phyloP scores from a whole-genome alignment of 2,329 filamentous ascomycete species.

The Cytospora piceicola region DNA sequence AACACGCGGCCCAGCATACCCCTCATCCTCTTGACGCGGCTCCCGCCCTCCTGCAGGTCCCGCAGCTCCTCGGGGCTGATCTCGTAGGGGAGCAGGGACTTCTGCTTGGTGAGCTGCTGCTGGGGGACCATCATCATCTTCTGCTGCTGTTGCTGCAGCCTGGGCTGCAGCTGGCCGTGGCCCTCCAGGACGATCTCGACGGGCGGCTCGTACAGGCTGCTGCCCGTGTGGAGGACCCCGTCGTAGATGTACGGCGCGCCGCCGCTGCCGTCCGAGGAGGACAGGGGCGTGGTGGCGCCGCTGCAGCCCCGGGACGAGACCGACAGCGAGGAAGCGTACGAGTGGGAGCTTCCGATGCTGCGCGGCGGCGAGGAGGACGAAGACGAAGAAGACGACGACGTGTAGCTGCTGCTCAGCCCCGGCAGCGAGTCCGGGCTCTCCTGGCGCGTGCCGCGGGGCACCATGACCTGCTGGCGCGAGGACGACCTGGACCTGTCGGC shows the following conservation, averaged over 20 bases:
- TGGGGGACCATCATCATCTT: neutral
- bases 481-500: slow-evolving; percentile 42
- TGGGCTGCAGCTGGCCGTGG: slow-evolving; percentile 34
- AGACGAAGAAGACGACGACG: slow-evolving; percentile 45
- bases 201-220: slow-evolving; percentile 55
- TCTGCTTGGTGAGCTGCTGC: slow-evolving; percentile 32
- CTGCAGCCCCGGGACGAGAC: slow-evolving; percentile 40
- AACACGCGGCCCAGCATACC: slow-evolving; percentile 60
- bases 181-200: slow-evolving; percentile 49
- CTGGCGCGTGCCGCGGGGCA: slow-evolving; percentile 12
- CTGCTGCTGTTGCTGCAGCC: slow-evolving; percentile 33
- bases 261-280: slow-evolving; percentile 37
- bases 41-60: slow-evolving; percentile 52
- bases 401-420: slow-evolving; percentile 46
- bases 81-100: slow-evolving; percentile 56
- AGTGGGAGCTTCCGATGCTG: slow-evolving; percentile 53
- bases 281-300: slow-evolving; percentile 53
- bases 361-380: too few species aligned
- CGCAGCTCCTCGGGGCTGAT: slow-evolving; percentile 57
- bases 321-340: slow-evolving; percentile 43
- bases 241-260: slow-evolving; percentile 49
- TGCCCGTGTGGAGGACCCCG: slow-evolving; percentile 36
- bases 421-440: slow-evolving; percentile 38
- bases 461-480: slow-evolving; percentile 4
- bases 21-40: slow-evolving; percentile 50